Percentiles rank a stretch among this genome's conserved stretches.
Conservation (phyloP, 225 moss, liverwort and hornwort genomes). For the Sphagnum tenellum region DNA sequence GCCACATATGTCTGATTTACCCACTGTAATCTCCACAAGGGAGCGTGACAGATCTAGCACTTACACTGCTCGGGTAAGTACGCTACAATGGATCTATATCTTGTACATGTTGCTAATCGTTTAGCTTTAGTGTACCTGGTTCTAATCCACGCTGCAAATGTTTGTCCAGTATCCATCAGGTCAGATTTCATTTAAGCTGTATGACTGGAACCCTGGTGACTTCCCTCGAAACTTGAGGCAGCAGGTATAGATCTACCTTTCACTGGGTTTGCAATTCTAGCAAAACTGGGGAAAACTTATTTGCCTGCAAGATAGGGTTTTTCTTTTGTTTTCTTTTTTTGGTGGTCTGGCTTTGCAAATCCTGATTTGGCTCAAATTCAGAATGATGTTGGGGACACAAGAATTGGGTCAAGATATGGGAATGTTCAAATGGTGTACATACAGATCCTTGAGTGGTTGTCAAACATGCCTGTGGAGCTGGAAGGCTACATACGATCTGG, state of each 20-base stretch:
- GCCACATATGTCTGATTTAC: constrained; percentile 1
- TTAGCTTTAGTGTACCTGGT: not conserved
- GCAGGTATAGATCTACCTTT: constrained; percentile 33
- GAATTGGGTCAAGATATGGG: no score
- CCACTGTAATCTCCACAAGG: not conserved
- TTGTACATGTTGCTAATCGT: not conserved
- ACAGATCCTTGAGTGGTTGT: constrained; percentile 91
- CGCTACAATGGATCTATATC: no score
- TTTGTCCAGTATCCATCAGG: constrained; percentile 72
- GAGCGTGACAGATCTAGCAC: not conserved
- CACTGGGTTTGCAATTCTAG: no score
- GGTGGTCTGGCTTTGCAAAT: no score
- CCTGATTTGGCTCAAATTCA: no score
- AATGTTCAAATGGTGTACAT: not conserved
- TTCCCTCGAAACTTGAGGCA: constrained; percentile 93
- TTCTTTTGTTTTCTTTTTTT: no score
- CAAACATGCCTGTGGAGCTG: constrained; percentile 94
- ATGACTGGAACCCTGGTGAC: constrained; percentile 99
- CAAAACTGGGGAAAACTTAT: no score
- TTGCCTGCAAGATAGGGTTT: no score
- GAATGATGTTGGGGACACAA: no score
- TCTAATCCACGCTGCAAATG: not conserved
- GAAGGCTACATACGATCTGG: constrained; percentile 99
- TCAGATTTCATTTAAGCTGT: constrained; percentile 93
- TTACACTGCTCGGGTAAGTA: constrained; percentile 67